Base-by-base conservation (phyloP, 805 yeast species). In the Schwanniomyces vanrijiae region DNA sequence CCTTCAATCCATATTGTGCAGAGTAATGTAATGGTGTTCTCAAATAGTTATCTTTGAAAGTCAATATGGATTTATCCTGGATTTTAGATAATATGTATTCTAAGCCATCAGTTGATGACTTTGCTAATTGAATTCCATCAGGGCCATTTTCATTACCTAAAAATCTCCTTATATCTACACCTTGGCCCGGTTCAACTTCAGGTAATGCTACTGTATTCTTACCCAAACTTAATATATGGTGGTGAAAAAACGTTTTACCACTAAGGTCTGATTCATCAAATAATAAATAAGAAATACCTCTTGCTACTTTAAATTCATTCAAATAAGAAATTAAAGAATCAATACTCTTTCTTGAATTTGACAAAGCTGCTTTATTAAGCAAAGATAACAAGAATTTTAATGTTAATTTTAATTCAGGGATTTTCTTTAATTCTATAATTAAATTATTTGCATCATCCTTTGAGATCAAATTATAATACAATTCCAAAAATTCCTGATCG, bases 1-100 rank as follows among this genome's bases (percentile, higher is more conserved):
- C 81, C 47, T 78, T 81, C 46, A 91, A 72, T 0, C 97, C 97
- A 62, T 83, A 90, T 56, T 89, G 94, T 2, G 94, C 84, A 16
- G 96, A 84, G 63, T 91, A 91, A 67, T 92, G 97, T 46, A 92
- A 70, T 0, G 97, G 96, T 0, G 96, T 87, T 50, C 97, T 77
- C 51, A 75, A 76, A 60, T 89, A 88, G 48, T 80, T 83, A 62
- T 91, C 98, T 38, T 78, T 80, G 43, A 86, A 84, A 40, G 84
- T 66, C 19, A 91, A 69, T 10, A 66, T 53, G 45, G 26, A 40
- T 24, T 48, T 44, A 14, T 26, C 33, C 11, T 56, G 55, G 35
- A 90, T 63, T 40, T 76, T 74, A 13, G 75, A 69, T 45, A 90
- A 73, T 26, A 90, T 75, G 59, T 82, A 81, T 5, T 68, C 62